Base-by-base conservation (phyloP, 768 basidiomycete genomes). In the Fibroporia radiculosa region DNA sequence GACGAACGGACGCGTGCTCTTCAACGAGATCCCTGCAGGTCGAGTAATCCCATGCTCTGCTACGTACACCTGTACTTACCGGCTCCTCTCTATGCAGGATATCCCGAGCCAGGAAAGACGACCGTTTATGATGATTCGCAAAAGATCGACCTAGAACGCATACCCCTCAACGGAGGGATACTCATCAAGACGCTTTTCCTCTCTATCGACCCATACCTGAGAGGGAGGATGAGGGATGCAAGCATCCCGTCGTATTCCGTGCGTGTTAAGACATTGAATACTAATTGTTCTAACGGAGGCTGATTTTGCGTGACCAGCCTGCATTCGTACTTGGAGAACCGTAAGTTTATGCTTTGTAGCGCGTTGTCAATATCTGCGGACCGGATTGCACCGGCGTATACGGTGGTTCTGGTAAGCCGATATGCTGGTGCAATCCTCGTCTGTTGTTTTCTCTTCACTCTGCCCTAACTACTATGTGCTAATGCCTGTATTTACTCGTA, bases 81-180 rank as follows among this genome's bases (percentile, higher is more conserved):
- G 25, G 29, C 28, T 2, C 5, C 20, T n/a, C n/a, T n/a, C n/a
- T n/a, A n/a, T n/a, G 22, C 46, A 61, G 60, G 57, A 16, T 56
- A 43, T 43, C 62, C 62, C 13, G 56, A 55, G 24, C 60, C 61
- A 16, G 60, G 59, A 2, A 57, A 61, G 49, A 61, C 60, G 11
- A 54, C 52, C 10, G 45, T 55, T 11, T 53, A 61, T 44, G 61
- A 60, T 27, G 54, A 43, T 12, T 53, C 56, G 19, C 29, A 58
- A 45, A 59, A 50, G 1, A 62, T 63, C 27, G 62, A 63, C 41
- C 46, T 54, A 10, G 61, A 62, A 12, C 56, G 32, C 27, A 53
- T 44, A 6, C 50, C 53, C 2, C 52, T 61, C 19, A 51, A 56
- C 20, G 61, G 61, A 24, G 62, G 62, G 1, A 52, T 58, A 47